Evolutionary conservation across 2,329 filamentous ascomycete genomes (phyloP).

Genomic region (Penicillium sp.): DNA sequence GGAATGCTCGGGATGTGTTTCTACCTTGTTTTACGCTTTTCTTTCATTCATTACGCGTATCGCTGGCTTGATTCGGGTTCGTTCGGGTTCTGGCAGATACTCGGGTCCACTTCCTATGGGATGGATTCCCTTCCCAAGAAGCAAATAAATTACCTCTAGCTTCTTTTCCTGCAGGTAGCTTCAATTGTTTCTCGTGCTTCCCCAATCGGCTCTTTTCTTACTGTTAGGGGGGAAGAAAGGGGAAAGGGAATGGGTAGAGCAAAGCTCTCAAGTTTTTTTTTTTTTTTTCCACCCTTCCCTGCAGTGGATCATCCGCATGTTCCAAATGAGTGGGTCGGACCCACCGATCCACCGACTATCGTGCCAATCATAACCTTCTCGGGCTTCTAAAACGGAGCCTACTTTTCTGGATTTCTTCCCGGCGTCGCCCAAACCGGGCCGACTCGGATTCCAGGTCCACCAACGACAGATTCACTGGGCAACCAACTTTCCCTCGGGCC

Average conservation of each 20-base stretch:
- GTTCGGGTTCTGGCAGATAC: slow-evolving; percentile 7
- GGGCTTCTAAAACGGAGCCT: slow-evolving; percentile 6
- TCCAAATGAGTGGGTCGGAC: slow-evolving; percentile 16
- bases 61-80: slow-evolving; percentile 16
- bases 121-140: background rate
- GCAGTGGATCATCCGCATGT: slow-evolving; percentile 24
- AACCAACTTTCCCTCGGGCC: slow-evolving; percentile 8
- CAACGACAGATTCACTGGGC: slow-evolving; percentile 23
- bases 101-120: background rate
- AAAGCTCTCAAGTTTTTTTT: background rate
- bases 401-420: slow-evolving; percentile 21
- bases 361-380: slow-evolving; percentile 17
- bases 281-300: slow-evolving; percentile 14
- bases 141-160: background rate
- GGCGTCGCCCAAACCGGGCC: slow-evolving; percentile 26
- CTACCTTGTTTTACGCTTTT: slow-evolving; percentile 14
- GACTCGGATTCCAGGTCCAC: slow-evolving; percentile 29
- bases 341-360: slow-evolving; percentile 3
- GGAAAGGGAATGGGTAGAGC: background rate
- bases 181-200: background rate
- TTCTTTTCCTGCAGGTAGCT: slow-evolving; percentile 6
- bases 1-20: slow-evolving; percentile 23
- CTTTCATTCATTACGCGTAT: slow-evolving; percentile 20
- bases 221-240: background rate
- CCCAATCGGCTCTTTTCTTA: background rate